phyloP scores from a whole-genome alignment of 208 protist species.

The Acanthamoeba pearcei region DNA sequence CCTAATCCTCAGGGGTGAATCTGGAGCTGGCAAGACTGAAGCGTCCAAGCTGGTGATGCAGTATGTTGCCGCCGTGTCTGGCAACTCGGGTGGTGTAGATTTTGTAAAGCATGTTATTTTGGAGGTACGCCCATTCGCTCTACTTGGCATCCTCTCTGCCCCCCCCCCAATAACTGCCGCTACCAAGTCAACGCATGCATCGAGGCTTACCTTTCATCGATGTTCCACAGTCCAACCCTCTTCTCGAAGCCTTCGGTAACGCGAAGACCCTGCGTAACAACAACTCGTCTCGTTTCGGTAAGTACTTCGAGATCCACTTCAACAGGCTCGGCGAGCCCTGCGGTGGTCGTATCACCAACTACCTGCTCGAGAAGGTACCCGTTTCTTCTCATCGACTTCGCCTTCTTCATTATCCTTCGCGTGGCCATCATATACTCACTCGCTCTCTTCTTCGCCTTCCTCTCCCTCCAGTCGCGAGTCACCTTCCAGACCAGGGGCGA shows the following conservation, averaged over 20 bases:
- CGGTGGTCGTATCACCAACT: slow-evolving; percentile 81
- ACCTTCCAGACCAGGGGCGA: slow-evolving; percentile 85
- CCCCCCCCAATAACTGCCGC: background rate
- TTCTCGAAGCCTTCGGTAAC: slow-evolving; percentile 73
- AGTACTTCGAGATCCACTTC: slow-evolving; percentile 87
- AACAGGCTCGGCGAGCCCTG: slow-evolving; percentile 71
- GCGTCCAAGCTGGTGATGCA: slow-evolving; percentile 96
- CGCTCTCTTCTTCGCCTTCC: background rate
- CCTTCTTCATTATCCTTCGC: background rate
- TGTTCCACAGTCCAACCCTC: slow-evolving; percentile 79
- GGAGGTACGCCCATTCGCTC: slow-evolving; percentile 34
- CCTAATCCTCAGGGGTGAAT: slow-evolving; percentile 91
- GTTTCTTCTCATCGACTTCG: background rate
- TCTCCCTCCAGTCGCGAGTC: slow-evolving; percentile 81
- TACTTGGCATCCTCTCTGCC: background rate
- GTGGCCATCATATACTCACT: background rate
- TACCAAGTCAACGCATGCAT: background rate
- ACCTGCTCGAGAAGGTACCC: slow-evolving; percentile 73
- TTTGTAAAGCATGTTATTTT: slow-evolving; percentile 75
- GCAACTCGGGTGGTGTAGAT: slow-evolving; percentile 59
- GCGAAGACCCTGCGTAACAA: slow-evolving; percentile 89
- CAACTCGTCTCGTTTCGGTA: slow-evolving; percentile 89
- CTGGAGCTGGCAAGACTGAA: slow-evolving; percentile 97
- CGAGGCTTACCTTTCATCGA: slow-evolving; percentile 79
- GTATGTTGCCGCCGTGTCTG: slow-evolving; percentile 86